Conservation (phyloP, 805 yeast species). For the Clavispora santaluciae region DNA sequence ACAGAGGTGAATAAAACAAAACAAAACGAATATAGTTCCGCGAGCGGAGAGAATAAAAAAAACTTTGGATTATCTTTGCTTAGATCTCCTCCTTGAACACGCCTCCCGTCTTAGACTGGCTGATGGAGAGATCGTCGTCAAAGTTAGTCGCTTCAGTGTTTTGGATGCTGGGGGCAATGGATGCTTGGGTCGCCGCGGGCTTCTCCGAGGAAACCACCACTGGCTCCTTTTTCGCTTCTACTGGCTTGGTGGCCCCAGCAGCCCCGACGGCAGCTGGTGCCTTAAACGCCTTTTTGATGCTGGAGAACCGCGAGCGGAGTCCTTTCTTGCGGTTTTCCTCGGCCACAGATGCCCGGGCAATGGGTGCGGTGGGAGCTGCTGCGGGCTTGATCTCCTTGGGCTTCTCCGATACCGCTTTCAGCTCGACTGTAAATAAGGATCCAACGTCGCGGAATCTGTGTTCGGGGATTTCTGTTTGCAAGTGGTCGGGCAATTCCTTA, state of each 20-base stretch:
- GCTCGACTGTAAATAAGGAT: constrained; percentile 33
- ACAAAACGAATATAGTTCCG: not conserved
- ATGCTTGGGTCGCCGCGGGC: not conserved
- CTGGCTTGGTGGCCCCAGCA: constrained; percentile 6
- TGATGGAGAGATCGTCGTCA: constrained; percentile 30
- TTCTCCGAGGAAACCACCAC: not conserved
- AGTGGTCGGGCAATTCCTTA: constrained; percentile 48
- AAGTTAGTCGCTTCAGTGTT: constrained; percentile 4
- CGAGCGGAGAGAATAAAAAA: not conserved
- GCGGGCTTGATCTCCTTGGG: constrained; percentile 1
- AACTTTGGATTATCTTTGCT: not conserved
- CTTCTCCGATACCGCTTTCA: not conserved
- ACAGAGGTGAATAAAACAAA: not conserved
- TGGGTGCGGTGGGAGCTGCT: constrained; percentile 4
- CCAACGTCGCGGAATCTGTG: constrained; percentile 33
- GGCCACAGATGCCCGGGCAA: not conserved
- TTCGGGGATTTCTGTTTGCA: constrained; percentile 35
- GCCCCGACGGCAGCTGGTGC: constrained; percentile 1
- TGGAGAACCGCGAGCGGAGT: constrained; percentile 12
- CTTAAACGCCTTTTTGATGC: constrained; percentile 10
- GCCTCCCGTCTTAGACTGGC: constrained; percentile 29
- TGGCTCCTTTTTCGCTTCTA: not conserved
- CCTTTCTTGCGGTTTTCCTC: constrained; percentile 9
- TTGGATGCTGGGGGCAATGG: constrained; percentile 1
- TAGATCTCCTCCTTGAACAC: constrained; percentile 40